Percentiles rank a stretch among this genome's conserved stretches.
Evolutionary conservation across 108 stramenopile species (phyloP).

Genomic region (Tribonema minus): DNA sequence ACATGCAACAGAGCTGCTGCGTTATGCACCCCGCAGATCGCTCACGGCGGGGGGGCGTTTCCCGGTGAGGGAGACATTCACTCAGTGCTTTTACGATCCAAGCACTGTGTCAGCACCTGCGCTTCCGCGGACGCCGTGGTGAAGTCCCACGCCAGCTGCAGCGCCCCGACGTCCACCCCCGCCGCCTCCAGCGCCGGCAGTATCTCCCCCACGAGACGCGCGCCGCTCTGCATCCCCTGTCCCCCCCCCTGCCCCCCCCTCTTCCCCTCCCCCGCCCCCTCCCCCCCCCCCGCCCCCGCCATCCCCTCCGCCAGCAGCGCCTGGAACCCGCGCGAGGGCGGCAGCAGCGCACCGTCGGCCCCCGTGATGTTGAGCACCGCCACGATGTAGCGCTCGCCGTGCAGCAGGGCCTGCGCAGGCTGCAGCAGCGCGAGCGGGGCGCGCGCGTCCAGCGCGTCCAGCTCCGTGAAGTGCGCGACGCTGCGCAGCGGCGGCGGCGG

Average conservation of each 20-base stretch:
- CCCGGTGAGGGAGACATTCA: too few species aligned
- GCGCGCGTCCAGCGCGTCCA: constrained; percentile 61
- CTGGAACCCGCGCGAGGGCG: constrained; percentile 54
- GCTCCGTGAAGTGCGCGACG: too few species aligned
- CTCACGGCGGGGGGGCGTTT: too few species aligned
- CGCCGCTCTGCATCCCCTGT: too few species aligned
- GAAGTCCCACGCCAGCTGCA: constrained; percentile 42
- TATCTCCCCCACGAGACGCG: too few species aligned
- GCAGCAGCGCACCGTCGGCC: constrained; percentile 48
- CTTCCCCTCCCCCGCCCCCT: neutral
- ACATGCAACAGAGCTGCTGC: too few species aligned
- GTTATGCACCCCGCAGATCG: too few species aligned
- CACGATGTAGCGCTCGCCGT: constrained; percentile 67
- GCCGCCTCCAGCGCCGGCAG: neutral
- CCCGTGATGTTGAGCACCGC: constrained; percentile 58
- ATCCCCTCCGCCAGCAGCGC: constrained; percentile 33
- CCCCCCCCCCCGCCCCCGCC: neutral
- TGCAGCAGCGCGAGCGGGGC: constrained; percentile 61
- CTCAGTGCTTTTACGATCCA: too few species aligned
- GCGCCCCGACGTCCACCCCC: constrained; percentile 6
- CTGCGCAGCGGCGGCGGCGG: too few species aligned
- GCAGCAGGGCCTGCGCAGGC: constrained; percentile 62
- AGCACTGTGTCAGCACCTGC: too few species aligned
- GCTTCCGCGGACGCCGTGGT: constrained; percentile 33
- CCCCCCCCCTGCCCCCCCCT: too few species aligned